These are phyloP conservation scores for Penicillium diatomitis DNA, from an alignment of 495 filamentous ascomycete species.

Conservation along the genomic window DNA sequence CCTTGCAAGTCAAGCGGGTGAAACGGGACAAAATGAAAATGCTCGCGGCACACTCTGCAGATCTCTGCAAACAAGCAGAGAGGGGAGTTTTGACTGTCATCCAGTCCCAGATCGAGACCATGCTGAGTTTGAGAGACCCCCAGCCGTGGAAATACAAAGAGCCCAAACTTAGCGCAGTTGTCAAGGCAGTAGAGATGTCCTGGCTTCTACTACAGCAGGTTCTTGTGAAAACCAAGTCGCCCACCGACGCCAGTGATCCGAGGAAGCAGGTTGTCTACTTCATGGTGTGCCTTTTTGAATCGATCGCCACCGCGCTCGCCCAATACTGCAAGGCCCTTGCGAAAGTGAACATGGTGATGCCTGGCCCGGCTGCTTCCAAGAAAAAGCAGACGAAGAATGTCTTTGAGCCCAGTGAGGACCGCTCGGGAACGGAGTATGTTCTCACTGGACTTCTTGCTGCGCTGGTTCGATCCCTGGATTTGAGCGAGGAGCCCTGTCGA, in stretches of 20 bases:
- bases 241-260: slow-evolving; percentile 3
- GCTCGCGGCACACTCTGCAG: slow-evolving; percentile 16
- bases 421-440: not conserved
- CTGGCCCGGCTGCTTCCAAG: not conserved
- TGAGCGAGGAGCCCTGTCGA: slow-evolving; percentile 13
- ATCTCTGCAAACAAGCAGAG: slow-evolving; percentile 20
- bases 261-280: slow-evolving; percentile 27
- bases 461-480: not conserved
- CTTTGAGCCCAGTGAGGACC: no score
- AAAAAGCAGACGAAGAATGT: not conserved
- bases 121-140: not conserved
- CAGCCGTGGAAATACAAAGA: not conserved
- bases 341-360: not conserved
- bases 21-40: slow-evolving; percentile 12
- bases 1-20: slow-evolving; percentile 10
- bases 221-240: slow-evolving; percentile 20
- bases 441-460: slow-evolving; percentile 11
- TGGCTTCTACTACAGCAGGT: slow-evolving; percentile 19
- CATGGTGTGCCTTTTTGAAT: slow-evolving; percentile 33
- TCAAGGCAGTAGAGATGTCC: slow-evolving; percentile 16
- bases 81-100: slow-evolving; percentile 11
- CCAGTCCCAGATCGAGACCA: not conserved
- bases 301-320: slow-evolving; percentile 23
- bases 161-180: slow-evolving; percentile 8
- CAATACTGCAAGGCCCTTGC: slow-evolving; percentile 18